phyloP scores from a whole-genome alignment of 495 filamentous ascomycete species.

The Hyaloscypha bicolor region DNA sequence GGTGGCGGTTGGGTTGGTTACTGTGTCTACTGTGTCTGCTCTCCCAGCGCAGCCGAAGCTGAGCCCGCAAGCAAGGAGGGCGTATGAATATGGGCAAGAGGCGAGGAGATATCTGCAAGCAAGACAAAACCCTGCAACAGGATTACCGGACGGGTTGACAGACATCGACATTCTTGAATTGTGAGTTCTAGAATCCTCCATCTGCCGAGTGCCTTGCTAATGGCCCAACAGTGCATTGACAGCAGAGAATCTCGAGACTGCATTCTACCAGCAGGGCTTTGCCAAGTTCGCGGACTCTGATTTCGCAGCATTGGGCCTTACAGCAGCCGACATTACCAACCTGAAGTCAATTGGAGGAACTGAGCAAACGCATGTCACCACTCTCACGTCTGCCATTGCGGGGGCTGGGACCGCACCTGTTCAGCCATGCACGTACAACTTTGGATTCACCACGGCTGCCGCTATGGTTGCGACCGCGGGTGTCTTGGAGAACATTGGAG shows the following conservation, averaged over 20 bases:
- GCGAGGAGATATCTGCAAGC: slow-evolving; percentile 37
- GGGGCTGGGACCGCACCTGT: slow-evolving; percentile 51
- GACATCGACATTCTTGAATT: slow-evolving; percentile 74
- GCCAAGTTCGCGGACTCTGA: slow-evolving; percentile 53
- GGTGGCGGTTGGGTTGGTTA: slow-evolving; percentile 48
- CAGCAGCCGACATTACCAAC: slow-evolving; percentile 52
- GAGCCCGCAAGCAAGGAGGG: slow-evolving; percentile 41
- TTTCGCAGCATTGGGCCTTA: slow-evolving; percentile 55
- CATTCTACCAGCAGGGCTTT: slow-evolving; percentile 58
- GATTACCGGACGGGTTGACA: slow-evolving; percentile 47
- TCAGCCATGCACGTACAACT: slow-evolving; percentile 56
- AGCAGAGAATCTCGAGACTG: slow-evolving; percentile 52
- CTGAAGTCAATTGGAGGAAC: slow-evolving; percentile 52
- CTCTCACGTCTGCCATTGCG: slow-evolving; percentile 54
- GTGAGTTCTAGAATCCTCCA: slow-evolving; percentile 42
- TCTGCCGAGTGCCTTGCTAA: not conserved
- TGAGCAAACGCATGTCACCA: slow-evolving; percentile 59
- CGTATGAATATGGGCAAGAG: slow-evolving; percentile 36
- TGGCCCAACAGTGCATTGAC: slow-evolving; percentile 37
- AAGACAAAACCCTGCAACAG: slow-evolving; percentile 55
- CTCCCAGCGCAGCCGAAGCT: slow-evolving; percentile 49
- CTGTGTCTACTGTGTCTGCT: slow-evolving; percentile 45
- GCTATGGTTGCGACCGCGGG: slow-evolving; percentile 53
- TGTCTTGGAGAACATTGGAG: slow-evolving; percentile 61
- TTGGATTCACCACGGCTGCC: slow-evolving; percentile 52